A percentile compares a stretch with the other conserved stretches of the same genome.
These are phyloP conservation scores for Globisporangium parvum DNA, from an alignment of 352 stramenopile genomes.

Conservation along the genomic window DNA sequence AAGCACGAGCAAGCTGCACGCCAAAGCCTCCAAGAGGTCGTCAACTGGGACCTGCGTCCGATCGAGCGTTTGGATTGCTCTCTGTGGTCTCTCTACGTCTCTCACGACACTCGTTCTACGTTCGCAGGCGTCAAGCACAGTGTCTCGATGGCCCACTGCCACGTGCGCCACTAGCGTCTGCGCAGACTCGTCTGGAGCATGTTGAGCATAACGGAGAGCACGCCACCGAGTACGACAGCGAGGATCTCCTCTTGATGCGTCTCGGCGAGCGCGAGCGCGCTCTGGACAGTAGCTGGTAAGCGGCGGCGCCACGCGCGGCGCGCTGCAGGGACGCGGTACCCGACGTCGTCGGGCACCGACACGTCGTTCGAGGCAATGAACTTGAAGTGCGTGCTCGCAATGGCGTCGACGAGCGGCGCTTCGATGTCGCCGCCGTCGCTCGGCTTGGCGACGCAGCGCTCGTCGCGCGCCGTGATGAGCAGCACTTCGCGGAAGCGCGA, in stretches of 20 bases:
- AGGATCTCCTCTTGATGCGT: slow-evolving; percentile 74
- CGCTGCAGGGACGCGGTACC: slow-evolving; percentile 19
- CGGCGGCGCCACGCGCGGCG: slow-evolving; percentile 36
- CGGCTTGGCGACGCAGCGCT: slow-evolving; percentile 43
- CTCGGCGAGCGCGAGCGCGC: slow-evolving; percentile 32
- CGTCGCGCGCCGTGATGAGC: slow-evolving; percentile 58
- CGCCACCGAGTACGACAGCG: slow-evolving; percentile 54
- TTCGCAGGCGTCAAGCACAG: too few species aligned
- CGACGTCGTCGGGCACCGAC: slow-evolving; percentile 48
- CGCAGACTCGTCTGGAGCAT: slow-evolving; percentile 60
- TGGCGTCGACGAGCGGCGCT: slow-evolving; percentile 43
- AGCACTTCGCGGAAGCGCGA: slow-evolving; percentile 90
- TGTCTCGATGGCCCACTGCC: not conserved
- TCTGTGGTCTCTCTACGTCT: too few species aligned
- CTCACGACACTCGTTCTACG: too few species aligned
- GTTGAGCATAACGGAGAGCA: slow-evolving; percentile 70
- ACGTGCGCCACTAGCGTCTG: slow-evolving; percentile 14
- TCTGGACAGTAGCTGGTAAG: slow-evolving; percentile 33
- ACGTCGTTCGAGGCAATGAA: slow-evolving; percentile 63
- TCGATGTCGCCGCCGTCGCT: slow-evolving; percentile 68
- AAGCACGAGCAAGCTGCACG: too few species aligned
- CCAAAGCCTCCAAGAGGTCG: too few species aligned
- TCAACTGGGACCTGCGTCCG: too few species aligned
- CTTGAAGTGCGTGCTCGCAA: slow-evolving; percentile 64
- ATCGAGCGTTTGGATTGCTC: too few species aligned